phyloP scores from a whole-genome alignment of 768 basidiomycete species.

The Tylopilus sp. region DNA sequence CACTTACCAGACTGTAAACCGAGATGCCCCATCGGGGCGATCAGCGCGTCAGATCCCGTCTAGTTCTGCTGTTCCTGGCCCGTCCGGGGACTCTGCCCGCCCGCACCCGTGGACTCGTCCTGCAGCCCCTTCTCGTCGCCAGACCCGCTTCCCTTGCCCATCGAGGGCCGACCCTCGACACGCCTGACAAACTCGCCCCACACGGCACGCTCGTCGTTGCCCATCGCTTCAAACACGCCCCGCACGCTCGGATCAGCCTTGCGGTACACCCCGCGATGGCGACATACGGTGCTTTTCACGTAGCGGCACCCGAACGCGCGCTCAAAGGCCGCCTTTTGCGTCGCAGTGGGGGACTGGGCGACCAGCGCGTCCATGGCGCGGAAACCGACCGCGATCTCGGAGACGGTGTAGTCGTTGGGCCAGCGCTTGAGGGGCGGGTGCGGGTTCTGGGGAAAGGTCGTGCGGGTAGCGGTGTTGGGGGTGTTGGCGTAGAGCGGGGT shows the following conservation, averaged over 20 bases:
- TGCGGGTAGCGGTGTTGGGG: slow-evolving; percentile 20
- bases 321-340: slow-evolving; percentile 66
- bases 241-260: slow-evolving; percentile 48
- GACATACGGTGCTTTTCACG: slow-evolving; percentile 71
- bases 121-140: slow-evolving; percentile 22
- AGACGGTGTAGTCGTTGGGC: slow-evolving; percentile 75
- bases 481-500: slow-evolving; percentile 25
- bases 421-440: slow-evolving; percentile 68
- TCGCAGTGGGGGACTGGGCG: slow-evolving; percentile 40
- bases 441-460: slow-evolving; percentile 47
- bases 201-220: slow-evolving; percentile 51
- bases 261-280: slow-evolving; percentile 66
- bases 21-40: slow-evolving; percentile 18
- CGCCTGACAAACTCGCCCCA: slow-evolving; percentile 69
- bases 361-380: slow-evolving; percentile 43
- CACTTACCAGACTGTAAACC: slow-evolving; percentile 17
- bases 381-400: slow-evolving; percentile 61
- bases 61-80: slow-evolving; percentile 19
- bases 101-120: slow-evolving; percentile 12
- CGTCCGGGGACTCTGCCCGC: neutral
- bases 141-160: slow-evolving; percentile 28
- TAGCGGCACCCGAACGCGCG: slow-evolving; percentile 68
- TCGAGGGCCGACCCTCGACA: slow-evolving; percentile 48
- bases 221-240: slow-evolving; percentile 52
- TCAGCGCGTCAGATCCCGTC: slow-evolving; percentile 16